Percentiles rank a stretch among this genome's conserved stretches.
Conservation (phyloP, 2,329 filamentous ascomycete species). For the Diaporthe sp. region DNA sequence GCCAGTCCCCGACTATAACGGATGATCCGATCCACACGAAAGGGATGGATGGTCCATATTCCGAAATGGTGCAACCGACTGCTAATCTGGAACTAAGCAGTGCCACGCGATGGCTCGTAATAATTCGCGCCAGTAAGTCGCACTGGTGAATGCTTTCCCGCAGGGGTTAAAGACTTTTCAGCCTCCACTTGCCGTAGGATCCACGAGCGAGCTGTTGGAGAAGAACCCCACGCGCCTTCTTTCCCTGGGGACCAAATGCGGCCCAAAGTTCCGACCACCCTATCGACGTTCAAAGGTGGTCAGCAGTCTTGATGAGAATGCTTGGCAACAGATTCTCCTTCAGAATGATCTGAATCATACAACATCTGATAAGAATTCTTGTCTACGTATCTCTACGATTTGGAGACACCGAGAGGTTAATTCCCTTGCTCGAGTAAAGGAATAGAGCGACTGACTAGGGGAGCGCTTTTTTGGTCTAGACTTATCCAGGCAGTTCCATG, state of each 20-base stretch:
- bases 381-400: not conserved
- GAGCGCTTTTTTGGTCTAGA: not conserved
- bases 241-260: not conserved
- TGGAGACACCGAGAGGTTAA: not conserved
- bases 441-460: not conserved
- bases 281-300: not conserved
- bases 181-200: not conserved
- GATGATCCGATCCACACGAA: not conserved
- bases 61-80: not conserved
- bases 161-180: constrained; percentile 31
- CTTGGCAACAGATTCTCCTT: not conserved
- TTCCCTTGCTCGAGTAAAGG: not conserved
- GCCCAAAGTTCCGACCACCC: not conserved
- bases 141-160: constrained; percentile 27
- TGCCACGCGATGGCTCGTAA: not conserved
- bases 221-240: not conserved
- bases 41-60: not conserved
- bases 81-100: constrained; percentile 3
- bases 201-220: not conserved
- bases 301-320: not conserved
- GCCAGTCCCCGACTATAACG: constrained; percentile 6
- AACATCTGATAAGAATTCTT: not conserved
- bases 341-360: not conserved
- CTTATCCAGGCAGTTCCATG: not conserved
- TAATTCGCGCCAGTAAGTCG: not conserved